Percentiles rank a stretch among this genome's conserved stretches.
Conservation (phyloP, 2,329 filamentous ascomycete species). For the Paraconiothyrium brasiliense region DNA sequence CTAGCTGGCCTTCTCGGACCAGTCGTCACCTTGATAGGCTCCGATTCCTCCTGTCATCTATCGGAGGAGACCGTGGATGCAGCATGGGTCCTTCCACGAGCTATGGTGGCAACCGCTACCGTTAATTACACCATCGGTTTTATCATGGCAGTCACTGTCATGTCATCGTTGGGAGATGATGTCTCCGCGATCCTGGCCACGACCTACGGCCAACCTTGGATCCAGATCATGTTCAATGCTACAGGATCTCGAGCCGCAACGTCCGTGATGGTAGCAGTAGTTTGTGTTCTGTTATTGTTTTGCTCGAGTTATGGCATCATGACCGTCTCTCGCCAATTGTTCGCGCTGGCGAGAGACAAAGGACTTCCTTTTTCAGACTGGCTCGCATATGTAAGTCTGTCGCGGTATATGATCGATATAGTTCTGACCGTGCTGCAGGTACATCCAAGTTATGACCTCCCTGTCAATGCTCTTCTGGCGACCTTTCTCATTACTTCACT, state of each 20-base stretch:
- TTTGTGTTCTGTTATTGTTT: slow-evolving; percentile 27
- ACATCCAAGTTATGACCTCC: slow-evolving; percentile 38
- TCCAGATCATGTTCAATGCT: slow-evolving; percentile 38
- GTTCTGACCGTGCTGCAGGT: slow-evolving; percentile 23
- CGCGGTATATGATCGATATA: slow-evolving; percentile 16
- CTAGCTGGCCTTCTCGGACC: too few species aligned
- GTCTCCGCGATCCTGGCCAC: slow-evolving; percentile 22
- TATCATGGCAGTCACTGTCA: too few species aligned
- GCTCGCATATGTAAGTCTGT: slow-evolving; percentile 21
- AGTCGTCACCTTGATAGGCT: slow-evolving; percentile 36
- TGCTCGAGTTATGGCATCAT: slow-evolving; percentile 33
- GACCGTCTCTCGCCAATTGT: slow-evolving; percentile 45
- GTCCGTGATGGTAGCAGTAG: slow-evolving; percentile 37
- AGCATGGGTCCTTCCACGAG: slow-evolving; percentile 45
- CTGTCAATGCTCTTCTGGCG: slow-evolving; percentile 57
- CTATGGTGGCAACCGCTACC: slow-evolving; percentile 52
- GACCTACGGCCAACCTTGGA: slow-evolving; percentile 32
- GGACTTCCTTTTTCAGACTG: slow-evolving; percentile 28
- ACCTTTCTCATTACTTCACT: slow-evolving; percentile 52
- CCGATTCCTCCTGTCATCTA: slow-evolving; percentile 42
- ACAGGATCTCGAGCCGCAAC: slow-evolving; percentile 34
- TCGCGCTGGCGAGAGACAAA: slow-evolving; percentile 45
- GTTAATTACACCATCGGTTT: too few species aligned
- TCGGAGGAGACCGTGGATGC: slow-evolving; percentile 48
- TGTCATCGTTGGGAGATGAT: slow-evolving; percentile 24